Evolutionary conservation across 805 yeast genomes (phyloP).

Genomic region (Candida andamanensis): DNA sequence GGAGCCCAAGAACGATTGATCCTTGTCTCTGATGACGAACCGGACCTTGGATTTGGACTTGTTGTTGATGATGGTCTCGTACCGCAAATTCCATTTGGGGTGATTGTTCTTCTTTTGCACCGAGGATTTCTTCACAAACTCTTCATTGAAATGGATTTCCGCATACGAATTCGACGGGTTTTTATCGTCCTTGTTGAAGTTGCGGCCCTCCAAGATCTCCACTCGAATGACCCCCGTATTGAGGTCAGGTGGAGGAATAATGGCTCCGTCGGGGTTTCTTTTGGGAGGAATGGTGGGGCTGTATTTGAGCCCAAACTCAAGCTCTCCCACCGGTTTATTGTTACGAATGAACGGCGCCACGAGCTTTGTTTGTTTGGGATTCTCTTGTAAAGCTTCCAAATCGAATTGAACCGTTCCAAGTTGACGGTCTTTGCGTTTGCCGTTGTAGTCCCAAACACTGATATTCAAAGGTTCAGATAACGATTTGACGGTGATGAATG

Average conservation of each 20-base stretch:
- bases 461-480: conserved; percentile 80
- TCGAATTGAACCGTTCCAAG: conserved; percentile 76
- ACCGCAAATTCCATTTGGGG: conserved; percentile 61
- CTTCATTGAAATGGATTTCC: conserved; percentile 64
- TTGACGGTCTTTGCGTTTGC: conserved; percentile 68
- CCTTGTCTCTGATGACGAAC: conserved; percentile 56
- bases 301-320: conserved; percentile 65
- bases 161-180: conserved; percentile 52
- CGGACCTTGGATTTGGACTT: conserved; percentile 67
- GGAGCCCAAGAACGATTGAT: conserved; percentile 54
- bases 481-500: conserved; percentile 63
- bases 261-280: conserved; percentile 72
- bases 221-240: conserved; percentile 87
- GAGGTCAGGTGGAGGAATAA: conserved; percentile 79
- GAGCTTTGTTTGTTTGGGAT: conserved; percentile 45
- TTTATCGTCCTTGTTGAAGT: conserved; percentile 45
- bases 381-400: conserved; percentile 57
- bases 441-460: conserved; percentile 71
- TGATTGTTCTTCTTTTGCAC: conserved; percentile 54
- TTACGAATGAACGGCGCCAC: conserved; percentile 65
- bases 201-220: conserved; percentile 61
- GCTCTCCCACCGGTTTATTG: conserved; percentile 75
- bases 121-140: conserved; percentile 52
- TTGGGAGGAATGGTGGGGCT: conserved; percentile 67
- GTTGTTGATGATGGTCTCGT: conserved; percentile 67